phyloP scores from a whole-genome alignment of 345 rosid species.

The Ceriops zippeliana region DNA sequence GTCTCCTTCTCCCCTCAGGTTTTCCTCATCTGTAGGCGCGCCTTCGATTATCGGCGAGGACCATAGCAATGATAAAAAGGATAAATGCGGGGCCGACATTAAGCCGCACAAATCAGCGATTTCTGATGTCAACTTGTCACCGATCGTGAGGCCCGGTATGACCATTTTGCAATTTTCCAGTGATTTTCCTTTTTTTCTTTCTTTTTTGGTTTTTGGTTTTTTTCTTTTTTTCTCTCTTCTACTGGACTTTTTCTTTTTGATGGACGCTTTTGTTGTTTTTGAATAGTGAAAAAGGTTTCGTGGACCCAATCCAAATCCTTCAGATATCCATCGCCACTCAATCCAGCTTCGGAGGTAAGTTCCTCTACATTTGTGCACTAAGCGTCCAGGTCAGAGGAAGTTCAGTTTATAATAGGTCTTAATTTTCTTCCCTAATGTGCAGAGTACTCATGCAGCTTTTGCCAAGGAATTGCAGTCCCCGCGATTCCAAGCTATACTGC shows the following conservation, averaged over 20 bases:
- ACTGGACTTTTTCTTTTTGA: neutral
- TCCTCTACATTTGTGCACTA: neutral
- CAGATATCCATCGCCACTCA: slow-evolving; percentile 41
- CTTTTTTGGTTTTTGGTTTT: too few relatives aligned
- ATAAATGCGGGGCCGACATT: slow-evolving; percentile 25
- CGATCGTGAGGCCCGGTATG: too few relatives aligned
- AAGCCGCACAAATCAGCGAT: neutral
- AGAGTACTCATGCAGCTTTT: slow-evolving; percentile 66
- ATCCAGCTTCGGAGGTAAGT: slow-evolving; percentile 65
- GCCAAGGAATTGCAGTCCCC: slow-evolving; percentile 85
- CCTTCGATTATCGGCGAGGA: slow-evolving; percentile 20
- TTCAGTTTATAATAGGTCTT: neutral
- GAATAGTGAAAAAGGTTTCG: slow-evolving; percentile 50
- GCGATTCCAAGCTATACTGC: slow-evolving; percentile 77
- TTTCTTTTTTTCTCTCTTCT: neutral
- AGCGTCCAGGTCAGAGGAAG: neutral
- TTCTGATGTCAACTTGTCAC: too few relatives aligned
- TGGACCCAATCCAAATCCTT: slow-evolving; percentile 76
- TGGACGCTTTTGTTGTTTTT: slow-evolving; percentile 13
- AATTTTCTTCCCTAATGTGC: neutral
- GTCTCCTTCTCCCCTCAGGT: slow-evolving; percentile 52
- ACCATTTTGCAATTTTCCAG: too few relatives aligned
- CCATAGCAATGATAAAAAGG: slow-evolving; percentile 12
- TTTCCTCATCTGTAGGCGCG: slow-evolving; percentile 38
- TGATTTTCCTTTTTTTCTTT: neutral